Conservation (phyloP, 1,284 basidiomycete species). For the Tylopilus orsonianus region DNA sequence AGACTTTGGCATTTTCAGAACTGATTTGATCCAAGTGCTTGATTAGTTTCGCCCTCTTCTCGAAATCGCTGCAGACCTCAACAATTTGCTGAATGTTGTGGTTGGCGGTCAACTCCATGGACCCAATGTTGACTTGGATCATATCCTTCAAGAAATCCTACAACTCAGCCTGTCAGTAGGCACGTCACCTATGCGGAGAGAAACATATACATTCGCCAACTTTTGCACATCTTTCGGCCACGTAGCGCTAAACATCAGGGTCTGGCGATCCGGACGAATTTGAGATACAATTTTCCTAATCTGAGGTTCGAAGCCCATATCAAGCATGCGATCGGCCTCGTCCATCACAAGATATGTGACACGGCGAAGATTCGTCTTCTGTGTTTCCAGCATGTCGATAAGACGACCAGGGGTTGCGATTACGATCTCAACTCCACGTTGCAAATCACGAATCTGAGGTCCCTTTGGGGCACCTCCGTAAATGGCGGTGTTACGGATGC, state of each 20-base stretch:
- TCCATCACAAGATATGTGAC: conserved; percentile 99
- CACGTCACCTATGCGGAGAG: background rate
- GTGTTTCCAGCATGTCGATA: conserved; percentile 94
- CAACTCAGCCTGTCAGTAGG: background rate
- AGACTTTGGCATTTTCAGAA: conserved; percentile 95
- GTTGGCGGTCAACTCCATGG: conserved; percentile 97
- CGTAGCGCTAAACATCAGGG: conserved; percentile 96
- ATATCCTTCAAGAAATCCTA: conserved; percentile 95
- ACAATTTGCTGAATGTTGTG: conserved; percentile 97
- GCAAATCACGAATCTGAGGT: conserved; percentile 95
- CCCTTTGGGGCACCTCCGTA: conserved; percentile 99
- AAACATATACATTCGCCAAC: conserved; percentile 70
- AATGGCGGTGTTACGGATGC: conserved; percentile 97
- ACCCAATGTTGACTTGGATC: conserved; percentile 99
- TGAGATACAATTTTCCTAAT: conserved; percentile 98
- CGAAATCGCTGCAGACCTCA: conserved; percentile 96
- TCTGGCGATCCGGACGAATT: conserved; percentile 95
- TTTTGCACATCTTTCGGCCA: conserved; percentile 99
- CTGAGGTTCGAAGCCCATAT: conserved; percentile 99
- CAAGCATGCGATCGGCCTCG: conserved; percentile 97
- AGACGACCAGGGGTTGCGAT: conserved; percentile 90
- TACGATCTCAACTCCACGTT: conserved; percentile 95
- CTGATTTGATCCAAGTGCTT: conserved; percentile 98
- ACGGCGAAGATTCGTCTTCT: conserved; percentile 94
- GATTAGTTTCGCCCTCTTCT: conserved; percentile 95